These are phyloP conservation scores for Basipetospora chlamydospora DNA, from an alignment of 2,329 filamentous ascomycete genomes.

Conservation along the genomic window DNA sequence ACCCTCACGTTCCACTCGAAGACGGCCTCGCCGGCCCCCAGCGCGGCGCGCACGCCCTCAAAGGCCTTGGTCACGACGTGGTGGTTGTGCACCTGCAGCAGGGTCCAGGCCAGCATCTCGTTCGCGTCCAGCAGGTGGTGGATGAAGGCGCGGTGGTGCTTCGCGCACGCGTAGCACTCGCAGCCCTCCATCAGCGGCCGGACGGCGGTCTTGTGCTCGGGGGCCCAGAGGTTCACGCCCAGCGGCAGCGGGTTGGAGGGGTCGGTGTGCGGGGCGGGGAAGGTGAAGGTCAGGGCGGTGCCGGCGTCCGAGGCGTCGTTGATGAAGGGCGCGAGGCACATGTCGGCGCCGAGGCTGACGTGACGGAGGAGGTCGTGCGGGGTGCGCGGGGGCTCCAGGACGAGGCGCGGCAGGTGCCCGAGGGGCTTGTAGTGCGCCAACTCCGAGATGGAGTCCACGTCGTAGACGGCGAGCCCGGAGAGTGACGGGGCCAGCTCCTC, in stretches of 20 bases:
- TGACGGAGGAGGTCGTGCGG: slow-evolving; percentile 70
- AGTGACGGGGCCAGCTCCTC: slow-evolving; percentile 45
- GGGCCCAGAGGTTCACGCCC: slow-evolving; percentile 65
- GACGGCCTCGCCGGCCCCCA: slow-evolving; percentile 35
- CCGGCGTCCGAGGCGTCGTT: slow-evolving; percentile 66
- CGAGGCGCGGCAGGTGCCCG: slow-evolving; percentile 53
- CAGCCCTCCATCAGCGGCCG: slow-evolving; percentile 50
- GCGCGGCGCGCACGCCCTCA: slow-evolving; percentile 47
- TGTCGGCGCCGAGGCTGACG: slow-evolving; percentile 61
- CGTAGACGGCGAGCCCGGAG: slow-evolving; percentile 65
- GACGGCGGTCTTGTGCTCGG: slow-evolving; percentile 45
- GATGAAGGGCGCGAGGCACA: slow-evolving; percentile 66
- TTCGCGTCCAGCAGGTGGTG: slow-evolving; percentile 79
- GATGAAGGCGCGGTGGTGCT: slow-evolving; percentile 75
- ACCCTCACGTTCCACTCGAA: slow-evolving; percentile 40
- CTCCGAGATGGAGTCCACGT: slow-evolving; percentile 52
- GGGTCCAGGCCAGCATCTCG: slow-evolving; percentile 92
- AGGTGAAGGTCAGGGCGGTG: slow-evolving; percentile 66
- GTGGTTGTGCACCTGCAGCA: slow-evolving; percentile 88
- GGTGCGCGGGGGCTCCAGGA: slow-evolving; percentile 51
- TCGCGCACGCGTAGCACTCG: slow-evolving; percentile 67
- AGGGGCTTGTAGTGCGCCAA: slow-evolving; percentile 43
- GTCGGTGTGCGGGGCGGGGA: slow-evolving; percentile 32
- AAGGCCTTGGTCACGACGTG: slow-evolving; percentile 62
- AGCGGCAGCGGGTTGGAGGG: slow-evolving; percentile 29